phyloP scores from a whole-genome alignment of 2,329 filamentous ascomycete species.

The Ceratocystis diversiconidia region DNA sequence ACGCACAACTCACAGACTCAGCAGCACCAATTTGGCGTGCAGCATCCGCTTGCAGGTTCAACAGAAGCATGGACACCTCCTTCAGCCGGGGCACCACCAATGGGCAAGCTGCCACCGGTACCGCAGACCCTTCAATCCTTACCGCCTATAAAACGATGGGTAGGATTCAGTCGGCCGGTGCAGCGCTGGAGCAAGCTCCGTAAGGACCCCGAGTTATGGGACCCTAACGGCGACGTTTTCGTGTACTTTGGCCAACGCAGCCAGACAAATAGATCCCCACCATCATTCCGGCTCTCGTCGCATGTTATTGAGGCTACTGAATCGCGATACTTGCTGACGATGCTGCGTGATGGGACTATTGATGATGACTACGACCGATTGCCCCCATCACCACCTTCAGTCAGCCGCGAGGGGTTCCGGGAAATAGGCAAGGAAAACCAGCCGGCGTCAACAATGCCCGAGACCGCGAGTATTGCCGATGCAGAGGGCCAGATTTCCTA shows the following conservation, averaged over 20 bases:
- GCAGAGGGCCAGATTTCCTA: conserved; percentile 43
- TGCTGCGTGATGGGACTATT: conserved; percentile 39
- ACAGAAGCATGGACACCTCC: conserved; percentile 1
- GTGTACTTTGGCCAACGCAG: conserved; percentile 39
- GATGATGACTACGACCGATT: conserved; percentile 34
- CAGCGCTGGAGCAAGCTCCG: conserved; percentile 41
- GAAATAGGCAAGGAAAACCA: conserved; percentile 24
- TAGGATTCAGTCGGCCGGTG: conserved; percentile 34
- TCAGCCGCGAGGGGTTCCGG: conserved; percentile 17
- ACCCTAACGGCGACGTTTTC: conserved; percentile 45
- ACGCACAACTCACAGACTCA: not conserved
- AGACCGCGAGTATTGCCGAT: conserved; percentile 34
- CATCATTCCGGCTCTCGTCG: conserved; percentile 44
- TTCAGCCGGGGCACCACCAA: conserved; percentile 28
- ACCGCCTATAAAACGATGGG: conserved; percentile 38
- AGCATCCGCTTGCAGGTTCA: conserved; percentile 12
- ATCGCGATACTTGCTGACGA: conserved; percentile 38
- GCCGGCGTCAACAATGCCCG: conserved; percentile 26
- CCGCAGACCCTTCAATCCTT: conserved; percentile 24
- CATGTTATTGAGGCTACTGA: conserved; percentile 44
- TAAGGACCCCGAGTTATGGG: conserved; percentile 48
- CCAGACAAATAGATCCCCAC: conserved; percentile 32
- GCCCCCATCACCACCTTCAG: conserved; percentile 29
- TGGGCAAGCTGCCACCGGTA: conserved; percentile 30
- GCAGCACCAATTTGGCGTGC: not conserved